phyloP scores from a whole-genome alignment of 176 grass and related monocot species.

The Echinochloa phyllopogon region DNA sequence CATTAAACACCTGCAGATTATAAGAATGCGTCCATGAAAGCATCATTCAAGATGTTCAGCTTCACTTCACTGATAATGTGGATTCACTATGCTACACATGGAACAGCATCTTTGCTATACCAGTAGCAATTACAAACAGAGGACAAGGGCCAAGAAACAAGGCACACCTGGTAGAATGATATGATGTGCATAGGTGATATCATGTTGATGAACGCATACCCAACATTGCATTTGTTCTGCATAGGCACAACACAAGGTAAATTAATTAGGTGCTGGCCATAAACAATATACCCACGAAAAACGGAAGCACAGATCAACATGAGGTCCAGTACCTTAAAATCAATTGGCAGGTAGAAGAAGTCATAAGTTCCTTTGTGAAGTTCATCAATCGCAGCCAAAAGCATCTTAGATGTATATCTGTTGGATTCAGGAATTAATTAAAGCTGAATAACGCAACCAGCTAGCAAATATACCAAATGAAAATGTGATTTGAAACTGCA shows the following conservation, averaged over 20 bases:
- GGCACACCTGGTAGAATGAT: conserved; percentile 82
- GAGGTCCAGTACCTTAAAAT: conserved; percentile 77
- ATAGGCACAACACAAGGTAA: conserved; percentile 30
- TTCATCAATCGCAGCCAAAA: conserved; percentile 91
- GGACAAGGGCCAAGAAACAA: background rate
- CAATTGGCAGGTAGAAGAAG: conserved; percentile 97
- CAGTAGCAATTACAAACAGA: conserved; percentile 10
- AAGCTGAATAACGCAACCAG: conserved; percentile 36
- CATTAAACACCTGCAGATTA: conserved; percentile 75
- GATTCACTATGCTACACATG: conserved; percentile 15
- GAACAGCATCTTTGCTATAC: conserved; percentile 4
- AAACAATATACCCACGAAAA: conserved; percentile 7
- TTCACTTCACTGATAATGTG: background rate
- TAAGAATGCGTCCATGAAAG: conserved; percentile 1
- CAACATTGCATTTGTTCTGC: conserved; percentile 99
- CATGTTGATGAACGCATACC: conserved; percentile 99
- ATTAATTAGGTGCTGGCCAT: background rate
- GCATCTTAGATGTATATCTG: conserved; percentile 99
- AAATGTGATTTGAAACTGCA: conserved; percentile 20
- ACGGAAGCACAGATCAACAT: background rate
- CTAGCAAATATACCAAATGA: conserved; percentile 28
- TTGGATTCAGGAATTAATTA: conserved; percentile 15
- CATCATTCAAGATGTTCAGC: conserved; percentile 19
- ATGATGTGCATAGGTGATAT: conserved; percentile 81
- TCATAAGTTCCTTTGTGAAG: conserved; percentile 86